phyloP scores from a whole-genome alignment of 495 filamentous ascomycete species.

The Talaromyces nanjingensis region DNA sequence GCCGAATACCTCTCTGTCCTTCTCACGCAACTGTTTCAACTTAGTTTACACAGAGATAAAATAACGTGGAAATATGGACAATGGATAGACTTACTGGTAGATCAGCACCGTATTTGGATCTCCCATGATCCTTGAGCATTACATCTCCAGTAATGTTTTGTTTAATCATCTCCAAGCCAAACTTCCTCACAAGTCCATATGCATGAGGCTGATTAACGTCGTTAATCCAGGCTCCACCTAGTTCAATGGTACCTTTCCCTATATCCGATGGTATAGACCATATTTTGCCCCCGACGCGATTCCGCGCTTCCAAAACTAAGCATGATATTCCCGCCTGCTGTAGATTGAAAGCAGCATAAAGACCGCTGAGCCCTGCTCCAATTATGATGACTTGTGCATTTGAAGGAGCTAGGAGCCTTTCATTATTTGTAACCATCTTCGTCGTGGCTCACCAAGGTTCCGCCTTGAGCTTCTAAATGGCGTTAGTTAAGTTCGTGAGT shows the following conservation, averaged over 20 bases:
- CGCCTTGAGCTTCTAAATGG: too few relatives aligned
- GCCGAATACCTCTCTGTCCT: too few relatives aligned
- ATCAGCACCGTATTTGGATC: too few relatives aligned
- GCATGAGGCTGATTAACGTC: slow-evolving; percentile 38
- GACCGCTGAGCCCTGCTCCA: slow-evolving; percentile 44
- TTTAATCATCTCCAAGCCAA: slow-evolving; percentile 28
- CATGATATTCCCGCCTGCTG: slow-evolving; percentile 29
- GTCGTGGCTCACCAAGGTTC: too few relatives aligned
- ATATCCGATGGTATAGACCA: slow-evolving; percentile 13
- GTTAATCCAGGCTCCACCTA: slow-evolving; percentile 47
- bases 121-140: slow-evolving; percentile 14
- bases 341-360: slow-evolving; percentile 35
- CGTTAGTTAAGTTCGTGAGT: too few relatives aligned
- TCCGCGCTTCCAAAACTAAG: slow-evolving; percentile 37
- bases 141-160: slow-evolving; percentile 18
- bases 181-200: slow-evolving; percentile 23
- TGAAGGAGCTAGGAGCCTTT: too few relatives aligned
- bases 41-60: too few relatives aligned
- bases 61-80: too few relatives aligned
- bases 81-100: too few relatives aligned
- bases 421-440: too few relatives aligned
- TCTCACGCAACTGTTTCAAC: too few relatives aligned
- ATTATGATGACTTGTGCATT: slow-evolving; percentile 11
- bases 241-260: slow-evolving; percentile 25
- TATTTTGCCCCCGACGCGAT: slow-evolving; percentile 43